These are phyloP conservation scores for Trichoderma simmonsii DNA, from an alignment of 2,329 filamentous ascomycete species.

Conservation along the genomic window DNA sequence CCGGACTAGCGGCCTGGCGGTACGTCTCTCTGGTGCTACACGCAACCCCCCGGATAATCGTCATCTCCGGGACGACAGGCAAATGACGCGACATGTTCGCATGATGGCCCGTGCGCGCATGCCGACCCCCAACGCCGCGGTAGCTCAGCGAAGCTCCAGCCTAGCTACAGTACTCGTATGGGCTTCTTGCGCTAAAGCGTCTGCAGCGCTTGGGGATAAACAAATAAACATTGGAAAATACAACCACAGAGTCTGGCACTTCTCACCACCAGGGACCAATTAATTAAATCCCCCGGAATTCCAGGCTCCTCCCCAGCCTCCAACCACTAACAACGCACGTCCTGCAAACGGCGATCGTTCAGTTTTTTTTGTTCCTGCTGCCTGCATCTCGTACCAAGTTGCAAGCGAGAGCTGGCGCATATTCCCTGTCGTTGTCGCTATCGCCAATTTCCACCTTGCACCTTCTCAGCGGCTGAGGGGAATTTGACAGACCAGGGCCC, in stretches of 20 bases:
- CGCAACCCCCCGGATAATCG: slow-evolving; percentile 25
- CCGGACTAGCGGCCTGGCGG: slow-evolving; percentile 16
- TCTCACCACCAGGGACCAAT: not conserved
- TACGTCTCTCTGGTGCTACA: not conserved
- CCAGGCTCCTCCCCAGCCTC: slow-evolving; percentile 2
- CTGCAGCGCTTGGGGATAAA: slow-evolving; percentile 28
- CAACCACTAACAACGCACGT: not conserved
- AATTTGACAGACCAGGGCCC: slow-evolving; percentile 16
- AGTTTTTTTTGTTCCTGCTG: not conserved
- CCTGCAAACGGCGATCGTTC: not conserved
- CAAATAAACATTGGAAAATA: slow-evolving; percentile 34
- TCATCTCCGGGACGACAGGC: slow-evolving; percentile 36
- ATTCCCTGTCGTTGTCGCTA: not conserved
- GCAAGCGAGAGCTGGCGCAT: not conserved
- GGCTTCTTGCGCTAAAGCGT: slow-evolving; percentile 18
- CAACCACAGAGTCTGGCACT: not conserved
- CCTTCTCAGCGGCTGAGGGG: slow-evolving; percentile 18
- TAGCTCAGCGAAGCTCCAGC: slow-evolving; percentile 3
- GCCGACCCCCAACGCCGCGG: slow-evolving; percentile 18
- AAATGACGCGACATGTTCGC: slow-evolving; percentile 20
- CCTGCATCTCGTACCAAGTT: not conserved
- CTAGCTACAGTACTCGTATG: not conserved
- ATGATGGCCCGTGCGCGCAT: slow-evolving; percentile 26
- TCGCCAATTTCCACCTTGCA: slow-evolving; percentile 21
- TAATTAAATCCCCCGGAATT: slow-evolving; percentile 13